These are phyloP conservation scores for Colletotrichum sp. DNA, from an alignment of 2,329 filamentous ascomycete species.

Conservation along the genomic window DNA sequence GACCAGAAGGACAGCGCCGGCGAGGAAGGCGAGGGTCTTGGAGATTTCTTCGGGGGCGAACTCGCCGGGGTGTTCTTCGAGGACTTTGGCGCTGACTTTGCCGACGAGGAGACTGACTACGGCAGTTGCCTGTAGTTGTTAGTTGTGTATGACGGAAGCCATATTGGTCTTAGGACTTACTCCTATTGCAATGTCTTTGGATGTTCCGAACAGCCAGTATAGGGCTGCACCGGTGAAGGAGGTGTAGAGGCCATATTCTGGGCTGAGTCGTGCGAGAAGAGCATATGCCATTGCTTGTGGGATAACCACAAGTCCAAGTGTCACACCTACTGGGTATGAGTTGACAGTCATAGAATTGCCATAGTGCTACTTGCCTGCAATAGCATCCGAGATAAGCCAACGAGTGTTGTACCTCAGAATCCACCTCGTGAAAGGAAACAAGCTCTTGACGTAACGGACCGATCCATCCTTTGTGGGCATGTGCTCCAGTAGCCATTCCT, in stretches of 20 bases:
- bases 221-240: constrained; percentile 81
- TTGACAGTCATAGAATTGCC: not conserved
- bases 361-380: constrained; percentile 60
- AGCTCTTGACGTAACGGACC: constrained; percentile 51
- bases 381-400: constrained; percentile 76
- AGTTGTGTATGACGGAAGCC: not conserved
- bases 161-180: constrained; percentile 30
- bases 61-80: constrained; percentile 35
- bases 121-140: constrained; percentile 56
- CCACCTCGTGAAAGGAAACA: constrained; percentile 74
- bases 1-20: constrained; percentile 53
- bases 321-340: constrained; percentile 35
- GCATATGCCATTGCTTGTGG: constrained; percentile 85
- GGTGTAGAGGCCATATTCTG: constrained; percentile 79
- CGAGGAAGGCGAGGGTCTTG: constrained; percentile 51
- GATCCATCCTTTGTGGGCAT: constrained; percentile 54
- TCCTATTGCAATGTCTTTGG: constrained; percentile 84
- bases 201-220: constrained; percentile 86
- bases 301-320: constrained; percentile 71
- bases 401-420: constrained; percentile 72
- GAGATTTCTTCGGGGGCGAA: constrained; percentile 39
- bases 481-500: constrained; percentile 64
- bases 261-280: constrained; percentile 68
- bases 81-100: constrained; percentile 45
- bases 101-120: constrained; percentile 57